These are phyloP conservation scores for Blastocrithidia nonstop DNA, from an alignment of 208 protist species.

Conservation along the genomic window DNA sequence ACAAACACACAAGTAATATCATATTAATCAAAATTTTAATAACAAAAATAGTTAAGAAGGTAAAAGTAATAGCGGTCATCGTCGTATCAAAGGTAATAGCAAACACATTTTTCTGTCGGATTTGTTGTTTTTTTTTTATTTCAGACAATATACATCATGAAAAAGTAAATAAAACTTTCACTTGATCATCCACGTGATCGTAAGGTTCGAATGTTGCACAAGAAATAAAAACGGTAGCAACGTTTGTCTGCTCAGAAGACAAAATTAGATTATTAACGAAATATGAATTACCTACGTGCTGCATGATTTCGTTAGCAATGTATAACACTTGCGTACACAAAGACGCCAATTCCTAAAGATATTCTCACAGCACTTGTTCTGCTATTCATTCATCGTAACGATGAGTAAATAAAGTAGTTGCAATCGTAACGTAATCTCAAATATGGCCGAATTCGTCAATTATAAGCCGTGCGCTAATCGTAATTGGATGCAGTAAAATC, in stretches of 20 bases:
- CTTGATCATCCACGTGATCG: conserved; percentile 48
- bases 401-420: conserved; percentile 32
- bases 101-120: too few species aligned
- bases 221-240: conserved; percentile 24
- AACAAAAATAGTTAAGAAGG: too few species aligned
- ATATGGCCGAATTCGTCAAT: conserved; percentile 34
- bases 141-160: not conserved
- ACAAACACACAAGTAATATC: too few species aligned
- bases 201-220: conserved; percentile 53
- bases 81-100: too few species aligned
- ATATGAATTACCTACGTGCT: conserved; percentile 28
- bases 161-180: conserved; percentile 8
- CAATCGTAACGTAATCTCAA: conserved; percentile 34
- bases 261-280: conserved; percentile 13
- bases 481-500: conserved; percentile 42
- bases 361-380: conserved; percentile 19
- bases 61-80: too few species aligned
- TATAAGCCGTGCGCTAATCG: conserved; percentile 32
- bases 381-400: conserved; percentile 51
- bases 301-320: conserved; percentile 73
- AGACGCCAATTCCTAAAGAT: conserved; percentile 15
- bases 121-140: not conserved
- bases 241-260: conserved; percentile 18
- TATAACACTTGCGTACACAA: conserved; percentile 19
- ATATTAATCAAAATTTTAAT: too few species aligned